phyloP scores from a whole-genome alignment of 257 asterid genomes.

The Solanum chiquidenum region DNA sequence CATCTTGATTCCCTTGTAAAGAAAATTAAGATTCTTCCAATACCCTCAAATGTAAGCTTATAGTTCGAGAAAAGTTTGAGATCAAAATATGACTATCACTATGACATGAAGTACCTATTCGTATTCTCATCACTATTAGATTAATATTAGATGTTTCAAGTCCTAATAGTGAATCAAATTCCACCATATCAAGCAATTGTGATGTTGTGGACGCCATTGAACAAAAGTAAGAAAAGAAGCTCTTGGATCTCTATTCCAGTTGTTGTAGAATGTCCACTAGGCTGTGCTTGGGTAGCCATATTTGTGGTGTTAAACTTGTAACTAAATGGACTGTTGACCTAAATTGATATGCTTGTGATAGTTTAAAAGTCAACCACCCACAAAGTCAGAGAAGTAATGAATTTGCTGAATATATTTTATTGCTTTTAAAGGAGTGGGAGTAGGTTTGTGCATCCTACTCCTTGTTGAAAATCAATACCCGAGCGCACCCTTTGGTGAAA shows the following conservation, averaged over 20 bases:
- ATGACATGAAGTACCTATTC: conserved; percentile 45
- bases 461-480: too few relatives aligned
- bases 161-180: conserved; percentile 32
- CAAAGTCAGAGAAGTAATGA: conserved; percentile 72
- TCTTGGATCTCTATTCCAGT: conserved; percentile 51
- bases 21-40: too few relatives aligned
- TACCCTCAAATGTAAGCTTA: too few relatives aligned
- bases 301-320: too few relatives aligned
- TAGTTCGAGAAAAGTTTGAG: neutral
- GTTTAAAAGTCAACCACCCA: conserved; percentile 40
- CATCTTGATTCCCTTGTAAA: too few relatives aligned
- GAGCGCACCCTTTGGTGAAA: too few relatives aligned
- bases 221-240: conserved; percentile 19
- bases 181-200: conserved; percentile 48
- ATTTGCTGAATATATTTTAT: conserved; percentile 42
- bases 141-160: conserved; percentile 20
- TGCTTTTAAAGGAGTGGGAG: conserved; percentile 58
- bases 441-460: conserved; percentile 21
- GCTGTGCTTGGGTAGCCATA: too few relatives aligned
- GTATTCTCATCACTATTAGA: conserved; percentile 51
- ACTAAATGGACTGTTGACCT: too few relatives aligned
- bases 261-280: conserved; percentile 76
- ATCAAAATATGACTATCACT: neutral
- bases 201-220: conserved; percentile 12
- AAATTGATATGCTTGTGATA: too few relatives aligned